These are phyloP conservation scores for Oryza brachyantha DNA, from an alignment of 176 grass and related monocot species.

Conservation along the genomic window DNA sequence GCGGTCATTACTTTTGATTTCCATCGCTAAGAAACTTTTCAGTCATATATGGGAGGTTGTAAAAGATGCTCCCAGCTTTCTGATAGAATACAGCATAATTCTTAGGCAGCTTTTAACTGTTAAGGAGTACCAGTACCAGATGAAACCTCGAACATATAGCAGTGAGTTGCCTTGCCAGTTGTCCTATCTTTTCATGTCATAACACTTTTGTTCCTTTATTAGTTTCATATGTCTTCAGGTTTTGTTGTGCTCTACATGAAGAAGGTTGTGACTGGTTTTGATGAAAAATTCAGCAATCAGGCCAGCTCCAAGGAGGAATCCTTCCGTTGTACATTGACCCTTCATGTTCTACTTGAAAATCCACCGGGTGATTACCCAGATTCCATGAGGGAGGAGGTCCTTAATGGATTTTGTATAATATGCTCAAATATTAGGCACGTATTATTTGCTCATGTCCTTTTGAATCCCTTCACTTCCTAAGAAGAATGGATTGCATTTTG, in stretches of 20 bases:
- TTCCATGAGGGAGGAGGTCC: constrained; percentile 62
- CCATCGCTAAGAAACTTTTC: constrained; percentile 70
- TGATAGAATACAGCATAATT: constrained; percentile 64
- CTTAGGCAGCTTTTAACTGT: constrained; percentile 69
- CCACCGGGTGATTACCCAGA: constrained; percentile 81
- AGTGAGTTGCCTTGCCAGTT: constrained; percentile 44
- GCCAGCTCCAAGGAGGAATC: constrained; percentile 69
- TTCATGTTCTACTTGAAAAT: constrained; percentile 82
- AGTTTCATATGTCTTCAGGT: constrained; percentile 28
- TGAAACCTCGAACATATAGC: constrained; percentile 67
- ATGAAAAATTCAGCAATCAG: constrained; percentile 51
- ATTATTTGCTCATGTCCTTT: constrained; percentile 13
- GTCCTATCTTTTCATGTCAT: not conserved
- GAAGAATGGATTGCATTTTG: not conserved
- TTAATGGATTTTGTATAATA: constrained; percentile 58
- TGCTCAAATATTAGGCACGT: constrained; percentile 54
- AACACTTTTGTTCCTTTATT: constrained; percentile 15
- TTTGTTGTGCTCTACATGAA: constrained; percentile 54
- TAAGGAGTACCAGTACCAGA: constrained; percentile 73
- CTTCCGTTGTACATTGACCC: constrained; percentile 59
- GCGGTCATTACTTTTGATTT: constrained; percentile 47
- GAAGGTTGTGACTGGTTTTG: constrained; percentile 39
- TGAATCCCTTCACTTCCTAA: constrained; percentile 3
- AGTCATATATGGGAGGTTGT: constrained; percentile 70
- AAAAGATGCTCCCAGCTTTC: constrained; percentile 67